phyloP scores from a whole-genome alignment of 1,284 basidiomycete species.

The Apiotrichum veenhuisii region DNA sequence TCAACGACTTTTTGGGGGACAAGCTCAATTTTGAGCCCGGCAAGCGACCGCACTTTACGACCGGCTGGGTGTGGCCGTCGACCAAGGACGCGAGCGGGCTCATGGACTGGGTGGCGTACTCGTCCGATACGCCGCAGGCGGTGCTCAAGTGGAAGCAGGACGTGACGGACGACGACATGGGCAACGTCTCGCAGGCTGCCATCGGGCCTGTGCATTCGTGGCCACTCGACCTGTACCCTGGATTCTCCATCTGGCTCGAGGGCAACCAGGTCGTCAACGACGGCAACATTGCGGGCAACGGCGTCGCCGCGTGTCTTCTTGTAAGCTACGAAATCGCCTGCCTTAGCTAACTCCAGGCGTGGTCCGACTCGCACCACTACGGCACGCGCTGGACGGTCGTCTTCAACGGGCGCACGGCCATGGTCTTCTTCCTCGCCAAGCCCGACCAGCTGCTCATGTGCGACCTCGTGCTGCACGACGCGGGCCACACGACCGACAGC shows the following conservation, averaged over 20 bases:
- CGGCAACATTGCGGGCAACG: background rate
- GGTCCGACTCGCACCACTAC: slow-evolving; percentile 13
- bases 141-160: slow-evolving; percentile 5
- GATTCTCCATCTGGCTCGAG: slow-evolving; percentile 3
- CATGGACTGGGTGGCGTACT: slow-evolving; percentile 5
- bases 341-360: slow-evolving; percentile 4
- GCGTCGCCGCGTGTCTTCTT: slow-evolving; percentile 1
- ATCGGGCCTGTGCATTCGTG: background rate
- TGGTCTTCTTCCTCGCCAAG: slow-evolving; percentile 15
- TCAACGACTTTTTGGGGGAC: slow-evolving; percentile 3
- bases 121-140: background rate
- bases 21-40: background rate
- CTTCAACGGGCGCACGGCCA: slow-evolving; percentile 10
- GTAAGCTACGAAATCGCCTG: background rate
- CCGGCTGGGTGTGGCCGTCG: slow-evolving; percentile 2
- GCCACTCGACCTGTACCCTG: slow-evolving; percentile 5
- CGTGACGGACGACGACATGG: slow-evolving; percentile 3
- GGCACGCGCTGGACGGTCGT: slow-evolving; percentile 11
- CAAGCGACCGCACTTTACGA: background rate
- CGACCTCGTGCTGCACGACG: slow-evolving; percentile 5
- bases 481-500: background rate
- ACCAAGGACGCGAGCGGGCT: background rate
- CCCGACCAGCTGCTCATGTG: slow-evolving; percentile 8
- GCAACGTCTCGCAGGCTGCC: background rate
- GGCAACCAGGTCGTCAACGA: background rate